Percentiles rank a stretch among this genome's conserved stretches.
These are phyloP conservation scores for Pistacia atlantica DNA, from an alignment of 345 rosid species.

Conservation along the genomic window DNA sequence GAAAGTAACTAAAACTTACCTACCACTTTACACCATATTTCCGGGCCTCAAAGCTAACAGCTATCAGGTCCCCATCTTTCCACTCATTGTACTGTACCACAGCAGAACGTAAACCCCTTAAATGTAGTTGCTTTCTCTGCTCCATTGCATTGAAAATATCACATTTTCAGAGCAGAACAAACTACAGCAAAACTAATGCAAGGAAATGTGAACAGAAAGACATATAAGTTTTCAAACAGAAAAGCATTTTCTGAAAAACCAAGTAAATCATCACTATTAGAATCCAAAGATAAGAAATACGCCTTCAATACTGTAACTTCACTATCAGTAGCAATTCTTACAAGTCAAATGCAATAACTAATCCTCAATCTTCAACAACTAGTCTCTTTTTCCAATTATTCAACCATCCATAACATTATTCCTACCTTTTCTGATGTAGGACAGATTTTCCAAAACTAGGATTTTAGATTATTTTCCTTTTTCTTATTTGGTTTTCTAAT, in stretches of 20 bases:
- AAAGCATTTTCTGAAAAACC: neutral
- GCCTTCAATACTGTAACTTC: too few relatives aligned
- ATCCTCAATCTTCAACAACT: neutral
- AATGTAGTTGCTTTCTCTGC: slow-evolving; percentile 77
- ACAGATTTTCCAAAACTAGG: too few relatives aligned
- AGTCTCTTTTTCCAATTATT: neutral
- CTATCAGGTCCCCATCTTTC: slow-evolving; percentile 95
- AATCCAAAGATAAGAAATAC: too few relatives aligned
- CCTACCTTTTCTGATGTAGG: neutral
- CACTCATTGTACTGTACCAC: slow-evolving; percentile 98
- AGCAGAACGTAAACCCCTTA: slow-evolving; percentile 59
- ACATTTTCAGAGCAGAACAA: neutral
- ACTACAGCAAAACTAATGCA: slow-evolving; percentile 1
- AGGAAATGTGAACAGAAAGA: neutral
- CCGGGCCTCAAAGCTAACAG: slow-evolving; percentile 93
- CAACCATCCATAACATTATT: neutral
- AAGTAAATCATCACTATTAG: too few relatives aligned
- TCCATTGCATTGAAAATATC: slow-evolving; percentile 50
- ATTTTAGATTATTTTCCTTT: too few relatives aligned
- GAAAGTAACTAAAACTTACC: slow-evolving; percentile 16
- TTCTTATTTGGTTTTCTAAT: too few relatives aligned
- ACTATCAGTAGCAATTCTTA: too few relatives aligned
- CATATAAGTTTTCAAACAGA: neutral
- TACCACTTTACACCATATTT: slow-evolving; percentile 74
- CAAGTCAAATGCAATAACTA: too few relatives aligned